Conservation (phyloP, 441 rosid genomes). For the Brassica hybrid region DNA sequence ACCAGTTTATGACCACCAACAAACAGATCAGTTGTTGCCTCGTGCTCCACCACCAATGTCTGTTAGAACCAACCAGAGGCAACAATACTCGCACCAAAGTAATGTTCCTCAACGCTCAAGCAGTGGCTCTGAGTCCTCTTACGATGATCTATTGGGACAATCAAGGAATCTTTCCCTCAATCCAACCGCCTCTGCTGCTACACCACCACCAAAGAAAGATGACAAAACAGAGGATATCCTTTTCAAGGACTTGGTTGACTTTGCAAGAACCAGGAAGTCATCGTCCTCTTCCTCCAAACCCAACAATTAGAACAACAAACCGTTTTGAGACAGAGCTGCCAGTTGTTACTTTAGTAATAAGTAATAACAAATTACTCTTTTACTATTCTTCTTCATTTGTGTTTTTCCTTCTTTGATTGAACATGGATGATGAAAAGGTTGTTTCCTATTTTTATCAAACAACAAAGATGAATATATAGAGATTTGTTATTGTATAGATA, state of each 20-base stretch:
- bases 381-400: too few relatives aligned
- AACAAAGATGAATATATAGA: too few relatives aligned
- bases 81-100: slow-evolving; percentile 65
- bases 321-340: slow-evolving; percentile 50
- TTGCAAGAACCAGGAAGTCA: slow-evolving; percentile 82
- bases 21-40: slow-evolving; percentile 62
- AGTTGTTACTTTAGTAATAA: slow-evolving; percentile 9
- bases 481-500: too few relatives aligned
- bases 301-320: slow-evolving; percentile 49
- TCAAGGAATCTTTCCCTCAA: slow-evolving; percentile 72
- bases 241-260: slow-evolving; percentile 93
- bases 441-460: too few relatives aligned
- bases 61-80: slow-evolving; percentile 71
- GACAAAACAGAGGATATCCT: slow-evolving; percentile 90
- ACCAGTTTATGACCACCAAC: slow-evolving; percentile 73
- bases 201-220: slow-evolving; percentile 55
- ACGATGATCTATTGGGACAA: slow-evolving; percentile 66
- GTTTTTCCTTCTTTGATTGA: too few relatives aligned
- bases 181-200: slow-evolving; percentile 44
- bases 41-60: slow-evolving; percentile 95
- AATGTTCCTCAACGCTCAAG: slow-evolving; percentile 54
- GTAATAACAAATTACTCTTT: too few relatives aligned
- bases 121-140: slow-evolving; percentile 64
- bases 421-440: too few relatives aligned
- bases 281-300: slow-evolving; percentile 68